Conservation (phyloP, 164 flowering plant species). For the Umbellularia californica region DNA sequence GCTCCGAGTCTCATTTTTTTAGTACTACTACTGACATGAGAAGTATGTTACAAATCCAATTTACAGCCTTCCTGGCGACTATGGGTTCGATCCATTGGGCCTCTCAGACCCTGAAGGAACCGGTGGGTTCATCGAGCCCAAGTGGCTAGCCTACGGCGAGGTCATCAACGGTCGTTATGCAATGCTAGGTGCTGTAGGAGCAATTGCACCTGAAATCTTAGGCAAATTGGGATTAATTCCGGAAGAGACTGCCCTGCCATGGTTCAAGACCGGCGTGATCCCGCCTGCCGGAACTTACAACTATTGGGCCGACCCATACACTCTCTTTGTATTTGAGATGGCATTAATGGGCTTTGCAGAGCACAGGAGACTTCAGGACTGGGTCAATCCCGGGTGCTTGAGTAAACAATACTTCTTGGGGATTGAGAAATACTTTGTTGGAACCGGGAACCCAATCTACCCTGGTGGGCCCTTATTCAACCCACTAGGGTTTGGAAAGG, state of each 20-base stretch:
- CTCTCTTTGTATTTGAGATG: slow-evolving; percentile 83
- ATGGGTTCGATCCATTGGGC: slow-evolving; percentile 89
- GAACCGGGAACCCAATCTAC: slow-evolving; percentile 47
- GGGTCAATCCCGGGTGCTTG: slow-evolving; percentile 74
- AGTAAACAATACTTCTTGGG: slow-evolving; percentile 79
- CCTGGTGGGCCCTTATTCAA: slow-evolving; percentile 63
- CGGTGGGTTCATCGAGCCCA: slow-evolving; percentile 94
- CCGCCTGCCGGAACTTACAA: slow-evolving; percentile 80
- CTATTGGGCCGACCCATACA: slow-evolving; percentile 85
- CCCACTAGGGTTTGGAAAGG: slow-evolving; percentile 86
- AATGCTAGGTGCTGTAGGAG: slow-evolving; percentile 77
- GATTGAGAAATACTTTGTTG: slow-evolving; percentile 59
- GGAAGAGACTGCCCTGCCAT: slow-evolving; percentile 69
- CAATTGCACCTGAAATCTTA: slow-evolving; percentile 70
- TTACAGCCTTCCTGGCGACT: slow-evolving; percentile 85
- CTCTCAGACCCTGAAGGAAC: slow-evolving; percentile 96
- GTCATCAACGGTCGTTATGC: slow-evolving; percentile 85
- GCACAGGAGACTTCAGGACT: slow-evolving; percentile 87
- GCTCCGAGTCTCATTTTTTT: neutral
- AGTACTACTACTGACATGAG: neutral
- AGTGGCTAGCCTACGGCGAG: slow-evolving; percentile 93
- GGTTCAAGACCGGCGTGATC: slow-evolving; percentile 82
- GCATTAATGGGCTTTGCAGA: slow-evolving; percentile 98
- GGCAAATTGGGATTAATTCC: slow-evolving; percentile 76
- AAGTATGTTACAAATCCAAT: neutral